Conservation (phyloP, 306 rosid genomes). For the Lathyrus aphaca region DNA sequence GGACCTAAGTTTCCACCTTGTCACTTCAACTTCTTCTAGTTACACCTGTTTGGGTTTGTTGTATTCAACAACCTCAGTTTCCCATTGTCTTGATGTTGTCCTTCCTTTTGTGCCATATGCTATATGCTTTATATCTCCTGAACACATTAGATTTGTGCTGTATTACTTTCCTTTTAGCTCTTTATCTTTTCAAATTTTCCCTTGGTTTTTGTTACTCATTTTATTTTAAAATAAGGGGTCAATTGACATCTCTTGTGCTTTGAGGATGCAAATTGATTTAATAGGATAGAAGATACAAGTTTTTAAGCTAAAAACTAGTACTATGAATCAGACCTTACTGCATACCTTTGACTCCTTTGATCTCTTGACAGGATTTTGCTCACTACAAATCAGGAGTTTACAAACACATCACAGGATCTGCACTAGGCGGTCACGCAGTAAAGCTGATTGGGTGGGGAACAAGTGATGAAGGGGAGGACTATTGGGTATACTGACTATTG, state of each 20-base stretch:
- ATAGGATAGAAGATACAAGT: not conserved
- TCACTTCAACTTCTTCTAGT: too few species aligned
- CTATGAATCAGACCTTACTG: not conserved
- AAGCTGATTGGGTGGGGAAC: constrained; percentile 99
- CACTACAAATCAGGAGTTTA: constrained; percentile 97
- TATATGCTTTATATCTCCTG: not conserved
- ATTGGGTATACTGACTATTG: constrained; percentile 67
- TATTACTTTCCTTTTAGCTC: not conserved
- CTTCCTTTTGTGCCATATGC: too few species aligned
- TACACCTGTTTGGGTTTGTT: too few species aligned
- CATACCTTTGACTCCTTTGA: constrained; percentile 27
- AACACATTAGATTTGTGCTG: not conserved
- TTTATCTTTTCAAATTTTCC: not conserved
- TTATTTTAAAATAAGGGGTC: not conserved
- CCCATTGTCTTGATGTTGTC: too few species aligned
- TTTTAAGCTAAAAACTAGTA: constrained; percentile 8
- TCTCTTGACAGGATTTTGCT: constrained; percentile 80
- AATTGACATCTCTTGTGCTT: not conserved
- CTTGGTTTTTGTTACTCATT: constrained; percentile 7
- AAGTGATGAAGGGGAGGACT: constrained; percentile 74
- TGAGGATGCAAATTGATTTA: not conserved
- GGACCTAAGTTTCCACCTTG: too few species aligned
- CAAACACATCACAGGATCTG: constrained; percentile 74
- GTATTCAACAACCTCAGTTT: too few species aligned
- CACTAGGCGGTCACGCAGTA: constrained; percentile 93